Evolutionary conservation across 345 rosid species (phyloP), one percentile per base, ranked within the genome.

Genomic region (Erucastrum elatum): DNA sequence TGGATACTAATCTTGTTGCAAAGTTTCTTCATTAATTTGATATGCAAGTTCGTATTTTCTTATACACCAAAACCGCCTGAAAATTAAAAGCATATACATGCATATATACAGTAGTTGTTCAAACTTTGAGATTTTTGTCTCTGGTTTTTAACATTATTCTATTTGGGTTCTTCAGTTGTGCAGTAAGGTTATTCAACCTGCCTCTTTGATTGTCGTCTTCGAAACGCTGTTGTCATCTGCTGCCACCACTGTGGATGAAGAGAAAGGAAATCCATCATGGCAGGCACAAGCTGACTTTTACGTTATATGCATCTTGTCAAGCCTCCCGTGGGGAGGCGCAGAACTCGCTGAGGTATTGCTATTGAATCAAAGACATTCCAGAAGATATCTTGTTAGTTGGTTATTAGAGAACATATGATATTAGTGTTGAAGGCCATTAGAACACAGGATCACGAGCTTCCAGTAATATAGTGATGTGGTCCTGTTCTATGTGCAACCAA

Each of bases 241-340:
- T 73, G 97, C 98, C 82, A 93, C 94, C 37, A 95, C 89, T 67
- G 87, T 95, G 72, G 99, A 95, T 76, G 99, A 95, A 84, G 99
- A 95, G 84, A 93, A 93, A 86, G 99, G 96, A 75, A 95, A 95
- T 80, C 94, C 98, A 46, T 89, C 93, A 15, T 95, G 99, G 96
- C 98, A 95, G 86, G 88, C 98, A 64, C 80, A 88, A 75, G 99
- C 96, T 64, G 99, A 95, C 87, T 95, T 91, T 70, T 93, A 93
- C 65, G 94, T 93, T 39, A 82, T 86, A 74, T 91, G 99, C 81
- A 91, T 95, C 81, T 90, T 93, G 82, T 90, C 97, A 15, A 93
- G 93, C 71, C 96, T 95, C 27, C 99, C 99, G 7, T 95, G 98
- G 99, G 99, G 98, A 73, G 99, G 96, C 46, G 90, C 94, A 37